A percentile compares a stretch with the other conserved stretches of the same genome.
Conservation (phyloP, 805 yeast species). For the Metschnikowia aberdeeniae region DNA sequence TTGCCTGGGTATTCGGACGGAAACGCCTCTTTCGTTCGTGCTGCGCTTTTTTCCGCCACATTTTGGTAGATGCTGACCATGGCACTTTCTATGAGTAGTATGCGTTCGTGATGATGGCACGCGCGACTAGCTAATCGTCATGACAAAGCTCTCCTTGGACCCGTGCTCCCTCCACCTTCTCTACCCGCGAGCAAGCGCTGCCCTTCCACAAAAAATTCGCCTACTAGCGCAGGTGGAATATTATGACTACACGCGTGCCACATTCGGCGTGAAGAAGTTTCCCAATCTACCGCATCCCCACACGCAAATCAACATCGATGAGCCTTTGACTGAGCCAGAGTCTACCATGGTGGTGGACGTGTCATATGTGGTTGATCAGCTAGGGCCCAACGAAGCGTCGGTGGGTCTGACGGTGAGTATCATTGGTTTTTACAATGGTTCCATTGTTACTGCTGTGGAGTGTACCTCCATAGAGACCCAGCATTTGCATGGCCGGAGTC, state of each 20-base stretch:
- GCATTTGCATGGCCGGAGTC: slow-evolving; percentile 10
- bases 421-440: slow-evolving; percentile 32
- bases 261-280: slow-evolving; percentile 15
- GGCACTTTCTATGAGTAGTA: background rate
- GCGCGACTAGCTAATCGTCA: slow-evolving; percentile 8
- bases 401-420: slow-evolving; percentile 28
- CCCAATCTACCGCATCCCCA: slow-evolving; percentile 18
- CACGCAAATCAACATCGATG: slow-evolving; percentile 12
- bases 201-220: slow-evolving; percentile 21
- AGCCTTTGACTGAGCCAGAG: background rate
- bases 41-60: background rate
- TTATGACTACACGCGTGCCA: slow-evolving; percentile 14
- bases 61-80: slow-evolving; percentile 9
- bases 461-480: slow-evolving; percentile 19
- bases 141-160: slow-evolving; percentile 30
- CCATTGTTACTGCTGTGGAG: slow-evolving; percentile 19
- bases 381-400: slow-evolving; percentile 6
- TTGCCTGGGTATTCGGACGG: slow-evolving; percentile 12
- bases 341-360: slow-evolving; percentile 6
- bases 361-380: slow-evolving; percentile 8
- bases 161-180: slow-evolving; percentile 21
- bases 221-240: slow-evolving; percentile 27
- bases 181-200: slow-evolving; percentile 23
- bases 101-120: slow-evolving; percentile 1
- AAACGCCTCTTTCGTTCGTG: background rate